A percentile compares a stretch with the other conserved stretches of the same genome.
These are phyloP conservation scores for Artemisia tridentata DNA, from an alignment of 129 eudicot genomes.

Conservation along the genomic window DNA sequence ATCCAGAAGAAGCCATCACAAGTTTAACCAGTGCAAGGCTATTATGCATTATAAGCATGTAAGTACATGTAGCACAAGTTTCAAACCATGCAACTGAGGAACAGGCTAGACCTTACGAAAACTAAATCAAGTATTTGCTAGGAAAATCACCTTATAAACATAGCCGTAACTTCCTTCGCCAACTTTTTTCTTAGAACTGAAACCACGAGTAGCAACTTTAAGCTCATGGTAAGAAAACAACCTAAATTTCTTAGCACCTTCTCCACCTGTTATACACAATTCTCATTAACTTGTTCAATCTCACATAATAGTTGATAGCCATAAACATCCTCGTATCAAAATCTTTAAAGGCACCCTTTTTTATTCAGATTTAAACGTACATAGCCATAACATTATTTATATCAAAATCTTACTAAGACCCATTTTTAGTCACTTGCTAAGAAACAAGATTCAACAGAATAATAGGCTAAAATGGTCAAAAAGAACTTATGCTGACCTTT, in stretches of 20 bases:
- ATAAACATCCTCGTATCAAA: not conserved
- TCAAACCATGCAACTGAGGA: too few species aligned
- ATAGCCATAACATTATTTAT: slow-evolving; percentile 1
- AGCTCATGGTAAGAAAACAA: slow-evolving; percentile 59
- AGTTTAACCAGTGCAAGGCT: not conserved
- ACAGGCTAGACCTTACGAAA: too few species aligned
- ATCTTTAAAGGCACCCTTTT: not conserved
- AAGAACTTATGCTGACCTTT: slow-evolving; percentile 27
- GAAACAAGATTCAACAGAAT: slow-evolving; percentile 11
- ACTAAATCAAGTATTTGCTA: not conserved
- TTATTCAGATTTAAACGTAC: too few species aligned
- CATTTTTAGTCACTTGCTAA: not conserved
- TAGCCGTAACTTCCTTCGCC: slow-evolving; percentile 75
- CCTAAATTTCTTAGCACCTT: slow-evolving; percentile 37
- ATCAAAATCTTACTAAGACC: slow-evolving; percentile 3
- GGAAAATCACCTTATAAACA: slow-evolving; percentile 55
- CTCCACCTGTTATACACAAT: slow-evolving; percentile 44
- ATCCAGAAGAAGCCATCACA: not conserved
- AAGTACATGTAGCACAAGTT: too few species aligned
- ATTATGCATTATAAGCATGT: not conserved
- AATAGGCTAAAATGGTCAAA: not conserved
- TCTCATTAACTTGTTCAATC: slow-evolving; percentile 13
- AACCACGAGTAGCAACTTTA: slow-evolving; percentile 54
- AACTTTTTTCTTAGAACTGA: slow-evolving; percentile 52
- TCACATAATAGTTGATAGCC: not conserved